These are phyloP conservation scores for Russula compacta DNA, from an alignment of 768 basidiomycete species.

Conservation along the genomic window DNA sequence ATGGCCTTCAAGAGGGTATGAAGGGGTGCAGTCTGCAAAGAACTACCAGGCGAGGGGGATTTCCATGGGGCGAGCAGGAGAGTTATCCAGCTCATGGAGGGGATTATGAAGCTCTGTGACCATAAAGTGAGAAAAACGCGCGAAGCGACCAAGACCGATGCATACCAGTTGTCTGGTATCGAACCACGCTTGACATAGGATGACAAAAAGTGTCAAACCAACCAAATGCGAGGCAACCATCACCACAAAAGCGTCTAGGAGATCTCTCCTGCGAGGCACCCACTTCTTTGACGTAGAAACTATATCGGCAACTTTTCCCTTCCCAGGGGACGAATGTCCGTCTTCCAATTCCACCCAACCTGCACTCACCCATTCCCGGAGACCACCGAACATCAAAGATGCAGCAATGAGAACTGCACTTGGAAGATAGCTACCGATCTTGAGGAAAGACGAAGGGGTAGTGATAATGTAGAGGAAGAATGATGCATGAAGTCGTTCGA, in stretches of 20 bases:
- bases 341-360: conserved; percentile 38
- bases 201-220: conserved; percentile 43
- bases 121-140: not conserved
- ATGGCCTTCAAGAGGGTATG: conserved; percentile 52
- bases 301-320: not conserved
- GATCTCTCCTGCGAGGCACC: conserved; percentile 43
- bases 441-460: conserved; percentile 58
- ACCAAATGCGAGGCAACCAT: conserved; percentile 47
- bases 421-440: conserved; percentile 87
- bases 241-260: conserved; percentile 43
- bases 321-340: not conserved
- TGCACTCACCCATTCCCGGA: conserved; percentile 61
- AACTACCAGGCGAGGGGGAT: conserved; percentile 20
- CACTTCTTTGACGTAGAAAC: conserved; percentile 25
- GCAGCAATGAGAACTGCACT: conserved; percentile 78
- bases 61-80: conserved; percentile 29
- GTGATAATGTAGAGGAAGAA: conserved; percentile 93
- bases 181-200: conserved; percentile 40
- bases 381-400: conserved; percentile 77
- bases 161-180: conserved; percentile 35
- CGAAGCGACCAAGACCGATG: not conserved
- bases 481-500: conserved; percentile 94
- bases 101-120: conserved; percentile 4
- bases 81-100: not conserved
- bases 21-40: conserved; percentile 31